phyloP scores from a whole-genome alignment of 305 asterid genomes.

The Solanum chacoense region DNA sequence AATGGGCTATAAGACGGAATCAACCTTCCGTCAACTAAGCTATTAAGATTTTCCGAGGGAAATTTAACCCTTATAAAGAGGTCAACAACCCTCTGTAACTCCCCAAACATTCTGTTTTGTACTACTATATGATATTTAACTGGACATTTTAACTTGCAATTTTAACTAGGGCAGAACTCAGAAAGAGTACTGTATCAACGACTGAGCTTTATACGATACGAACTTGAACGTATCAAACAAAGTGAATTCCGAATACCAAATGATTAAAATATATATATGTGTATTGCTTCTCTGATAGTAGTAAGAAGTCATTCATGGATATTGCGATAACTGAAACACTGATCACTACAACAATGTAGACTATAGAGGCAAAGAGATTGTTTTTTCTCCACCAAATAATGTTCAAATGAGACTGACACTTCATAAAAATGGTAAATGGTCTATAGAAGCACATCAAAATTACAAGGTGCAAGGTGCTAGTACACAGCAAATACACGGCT shows the following conservation, averaged over 20 bases:
- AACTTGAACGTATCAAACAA: not conserved
- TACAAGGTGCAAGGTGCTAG: not conserved
- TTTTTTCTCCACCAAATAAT: not conserved
- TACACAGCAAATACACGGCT: not conserved
- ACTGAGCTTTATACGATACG: not conserved
- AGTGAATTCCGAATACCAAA: not conserved
- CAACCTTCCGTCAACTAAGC: not conserved
- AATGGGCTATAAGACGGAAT: not conserved
- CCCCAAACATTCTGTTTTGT: not conserved
- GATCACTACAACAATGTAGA: not conserved
- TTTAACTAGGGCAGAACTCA: not conserved
- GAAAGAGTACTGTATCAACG: not conserved
- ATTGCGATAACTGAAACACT: not conserved
- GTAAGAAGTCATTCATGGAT: not conserved
- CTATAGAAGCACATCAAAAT: not conserved
- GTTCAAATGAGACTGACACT: not conserved
- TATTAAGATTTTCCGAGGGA: too few relatives aligned
- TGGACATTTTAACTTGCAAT: not conserved
- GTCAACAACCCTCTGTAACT: not conserved
- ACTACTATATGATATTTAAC: not conserved
- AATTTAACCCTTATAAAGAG: not conserved
- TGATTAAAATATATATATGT: not conserved
- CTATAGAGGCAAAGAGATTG: not conserved
- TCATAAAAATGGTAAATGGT: not conserved
- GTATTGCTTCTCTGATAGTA: not conserved